Conservation (phyloP, 2,329 filamentous ascomycete species). For the Aspergillus transmontanensis region DNA sequence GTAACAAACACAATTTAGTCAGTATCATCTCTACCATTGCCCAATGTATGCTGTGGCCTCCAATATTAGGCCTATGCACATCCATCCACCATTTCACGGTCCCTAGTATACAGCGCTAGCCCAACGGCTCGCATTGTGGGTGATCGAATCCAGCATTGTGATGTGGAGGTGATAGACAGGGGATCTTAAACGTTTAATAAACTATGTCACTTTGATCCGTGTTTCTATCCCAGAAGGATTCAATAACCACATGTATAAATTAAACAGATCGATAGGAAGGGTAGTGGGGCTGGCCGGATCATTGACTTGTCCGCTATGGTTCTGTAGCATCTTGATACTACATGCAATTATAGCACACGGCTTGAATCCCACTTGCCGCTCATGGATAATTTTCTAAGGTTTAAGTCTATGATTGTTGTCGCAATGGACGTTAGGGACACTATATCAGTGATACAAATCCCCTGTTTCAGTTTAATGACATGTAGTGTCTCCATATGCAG, state of each 20-base stretch:
- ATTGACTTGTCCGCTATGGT: no score
- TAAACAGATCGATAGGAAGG: background rate
- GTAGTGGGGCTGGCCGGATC: background rate
- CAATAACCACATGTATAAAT: background rate
- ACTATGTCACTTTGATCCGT: background rate
- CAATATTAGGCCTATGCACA: no score
- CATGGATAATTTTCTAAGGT: no score
- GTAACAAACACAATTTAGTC: no score
- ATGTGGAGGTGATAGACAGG: background rate
- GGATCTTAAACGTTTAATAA: background rate
- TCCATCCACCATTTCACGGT: background rate
- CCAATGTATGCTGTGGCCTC: no score
- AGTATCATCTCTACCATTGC: no score
- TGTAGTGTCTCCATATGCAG: background rate
- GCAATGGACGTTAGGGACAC: background rate
- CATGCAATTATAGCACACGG: background rate
- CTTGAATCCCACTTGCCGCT: background rate
- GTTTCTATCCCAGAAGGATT: background rate
- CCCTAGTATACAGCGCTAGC: background rate
- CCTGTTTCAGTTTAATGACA: background rate
- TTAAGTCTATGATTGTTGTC: background rate
- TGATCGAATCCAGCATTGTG: background rate
- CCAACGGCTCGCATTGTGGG: background rate
- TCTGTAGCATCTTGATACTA: background rate
- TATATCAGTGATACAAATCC: background rate